Evolutionary conservation across 768 basidiomycete genomes (phyloP), one percentile per base, ranked within the genome.

Genomic region (Lentinula sp.): DNA sequence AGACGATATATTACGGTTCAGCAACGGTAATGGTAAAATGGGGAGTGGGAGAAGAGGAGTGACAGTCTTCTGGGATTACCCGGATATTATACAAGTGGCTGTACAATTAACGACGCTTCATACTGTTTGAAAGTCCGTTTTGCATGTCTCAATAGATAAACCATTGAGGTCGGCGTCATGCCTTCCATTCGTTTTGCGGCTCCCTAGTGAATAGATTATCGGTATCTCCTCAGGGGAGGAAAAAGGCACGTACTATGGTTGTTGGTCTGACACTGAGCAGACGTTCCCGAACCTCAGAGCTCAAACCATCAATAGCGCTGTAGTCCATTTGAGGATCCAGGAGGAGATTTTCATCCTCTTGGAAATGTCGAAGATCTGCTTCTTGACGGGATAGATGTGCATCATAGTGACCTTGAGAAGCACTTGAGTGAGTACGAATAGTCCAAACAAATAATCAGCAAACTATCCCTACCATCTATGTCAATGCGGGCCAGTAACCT

Each of bases 101-200:
- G 53, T 20, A 37, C 2, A 55, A 20, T 16, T 12, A 57, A n/a
- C 1, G 37, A 18, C 6, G 43, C 56, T 41, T 33, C 18, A 36
- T 45, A 45, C 35, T 45, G 33, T 36, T 33, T 18, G 10, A 50
- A 60, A 8, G 59, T 60, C 46, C 61, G 51, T 55, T 62, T 62
- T n/a, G 90, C 85, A 68, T 91, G 80, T 66, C 81, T 83, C 63
- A 95, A 74, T 28, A 95, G 70, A 43, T 78, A 77, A 12, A 93
- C 78, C n/a, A 90, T 74, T 0, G 85, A 84, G 0, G 86, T 81
- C 2, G 93, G 93, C 3, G 94, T 96, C 83, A 95, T 91, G 7
- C 94, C 94, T 69, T 95, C 93, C 85, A 95, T 93, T 32, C 93
- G 78, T 71, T 93, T 94, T 15, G 90, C 94, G 3, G 90, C 89